These are phyloP conservation scores for Drosera spatulata DNA, from an alignment of 179 eudicot species.

Conservation along the genomic window DNA sequence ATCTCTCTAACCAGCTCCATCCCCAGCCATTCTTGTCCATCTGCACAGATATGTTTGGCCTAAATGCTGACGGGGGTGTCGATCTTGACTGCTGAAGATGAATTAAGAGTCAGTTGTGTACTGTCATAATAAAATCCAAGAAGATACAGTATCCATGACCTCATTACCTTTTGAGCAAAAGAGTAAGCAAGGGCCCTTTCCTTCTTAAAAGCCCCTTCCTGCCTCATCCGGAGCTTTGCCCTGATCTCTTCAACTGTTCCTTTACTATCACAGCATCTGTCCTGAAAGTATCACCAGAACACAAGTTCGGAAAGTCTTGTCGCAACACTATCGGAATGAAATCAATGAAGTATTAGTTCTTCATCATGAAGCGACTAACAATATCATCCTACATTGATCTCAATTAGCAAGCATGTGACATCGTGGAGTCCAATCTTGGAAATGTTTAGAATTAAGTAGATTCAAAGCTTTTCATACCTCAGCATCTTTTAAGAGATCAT, in stretches of 20 bases:
- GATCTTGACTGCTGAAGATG: slow-evolving; percentile 46
- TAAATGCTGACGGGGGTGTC: slow-evolving; percentile 25
- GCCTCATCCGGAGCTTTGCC: slow-evolving; percentile 33
- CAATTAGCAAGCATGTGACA: no score
- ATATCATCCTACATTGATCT: no score
- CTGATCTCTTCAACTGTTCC: slow-evolving; percentile 31
- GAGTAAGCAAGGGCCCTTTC: slow-evolving; percentile 38
- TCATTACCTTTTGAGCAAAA: slow-evolving; percentile 26
- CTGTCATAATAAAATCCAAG: not conserved
- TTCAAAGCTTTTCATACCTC: slow-evolving; percentile 35
- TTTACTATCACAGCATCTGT: slow-evolving; percentile 42
- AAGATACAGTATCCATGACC: not conserved
- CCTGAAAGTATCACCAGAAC: slow-evolving; percentile 11
- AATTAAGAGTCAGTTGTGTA: slow-evolving; percentile 1
- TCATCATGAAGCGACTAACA: no score
- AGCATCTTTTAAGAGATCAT: slow-evolving; percentile 60
- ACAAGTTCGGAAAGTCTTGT: no score
- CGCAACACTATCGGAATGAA: no score
- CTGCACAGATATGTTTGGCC: slow-evolving; percentile 22
- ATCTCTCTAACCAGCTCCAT: slow-evolving; percentile 94
- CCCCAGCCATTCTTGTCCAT: slow-evolving; percentile 54
- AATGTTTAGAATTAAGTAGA: no score
- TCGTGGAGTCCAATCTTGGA: no score
- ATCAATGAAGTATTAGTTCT: no score
- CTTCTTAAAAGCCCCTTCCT: slow-evolving; percentile 39